Percentiles rank a stretch among this genome's conserved stretches.
Conservation (phyloP, 768 basidiomycete genomes). For the Russula compacta region DNA sequence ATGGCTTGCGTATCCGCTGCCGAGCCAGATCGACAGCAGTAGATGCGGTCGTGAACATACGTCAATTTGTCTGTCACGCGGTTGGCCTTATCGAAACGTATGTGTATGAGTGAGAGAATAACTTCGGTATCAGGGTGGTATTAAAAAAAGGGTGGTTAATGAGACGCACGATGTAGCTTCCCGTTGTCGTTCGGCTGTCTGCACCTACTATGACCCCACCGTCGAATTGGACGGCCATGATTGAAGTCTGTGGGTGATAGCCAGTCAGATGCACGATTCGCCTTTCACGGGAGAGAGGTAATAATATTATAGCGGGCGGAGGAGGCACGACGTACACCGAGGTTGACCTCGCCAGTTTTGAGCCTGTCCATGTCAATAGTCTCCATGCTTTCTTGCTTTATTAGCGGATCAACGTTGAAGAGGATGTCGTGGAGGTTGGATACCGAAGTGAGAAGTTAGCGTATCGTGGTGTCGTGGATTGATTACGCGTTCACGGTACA, state of each 20-base stretch:
- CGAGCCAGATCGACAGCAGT: slow-evolving; percentile 97
- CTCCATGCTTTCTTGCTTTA: slow-evolving; percentile 40
- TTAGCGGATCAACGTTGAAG: slow-evolving; percentile 30
- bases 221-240: slow-evolving; percentile 98
- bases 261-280: not conserved
- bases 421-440: slow-evolving; percentile 17
- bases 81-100: slow-evolving; percentile 58
- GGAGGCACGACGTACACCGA: slow-evolving; percentile 63
- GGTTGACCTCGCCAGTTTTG: slow-evolving; percentile 93
- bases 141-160: too few relatives aligned
- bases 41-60: slow-evolving; percentile 93
- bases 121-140: too few relatives aligned
- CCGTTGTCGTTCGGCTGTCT: slow-evolving; percentile 94
- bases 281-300: too few relatives aligned
- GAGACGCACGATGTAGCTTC: slow-evolving; percentile 80
- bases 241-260: slow-evolving; percentile 67
- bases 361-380: slow-evolving; percentile 76
- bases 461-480: slow-evolving; percentile 13
- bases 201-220: slow-evolving; percentile 94
- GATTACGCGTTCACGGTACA: slow-evolving; percentile 32
- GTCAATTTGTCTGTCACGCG: slow-evolving; percentile 98
- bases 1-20: slow-evolving; percentile 97
- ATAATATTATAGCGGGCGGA: not conserved
- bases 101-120: too few relatives aligned
- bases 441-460: not conserved